Evolutionary conservation across 768 basidiomycete genomes (phyloP), one percentile per base, ranked within the genome.

Genomic region (Leucosporidium scottii): DNA sequence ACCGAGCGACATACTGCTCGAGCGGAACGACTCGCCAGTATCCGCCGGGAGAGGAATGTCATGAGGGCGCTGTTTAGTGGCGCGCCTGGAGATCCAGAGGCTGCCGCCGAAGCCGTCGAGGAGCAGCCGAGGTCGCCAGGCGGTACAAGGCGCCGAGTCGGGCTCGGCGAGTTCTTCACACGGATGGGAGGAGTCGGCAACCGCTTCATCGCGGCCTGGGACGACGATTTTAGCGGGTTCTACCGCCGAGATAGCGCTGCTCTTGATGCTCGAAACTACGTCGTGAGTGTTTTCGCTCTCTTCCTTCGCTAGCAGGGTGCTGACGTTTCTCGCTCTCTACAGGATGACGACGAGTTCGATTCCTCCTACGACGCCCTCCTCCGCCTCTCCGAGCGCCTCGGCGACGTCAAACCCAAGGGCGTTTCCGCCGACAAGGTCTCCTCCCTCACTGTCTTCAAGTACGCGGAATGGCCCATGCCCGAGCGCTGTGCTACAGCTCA

Each of bases 281-380:
- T 72, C 28, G 70, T 71, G 23, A 25, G 70, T 56, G 1, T 30
- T 44, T 34, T 4, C n/a, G n/a, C 15, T 7, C 9, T 21, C 36
- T 18, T 20, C 4, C 31, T 21, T 28, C 9, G 4, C n/a, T 57
- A 44, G 25, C 4, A 2, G 1, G 3, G 44, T 18, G 5, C 7
- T 10, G 39, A 28, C 1, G 13, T 47, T n/a, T 4, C 0, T 4
- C 30, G 1, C 10, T 54, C 15, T 10, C 30, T 5, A 18, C 59
- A 73, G 74, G 69, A 73, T 61, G 72, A 74, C 50, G 69, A 71
- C 47, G 67, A 71, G 36, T 71, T 73, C 39, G 74, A 74, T 59
- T 39, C 56, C 1, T 65, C 65, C 6, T 74, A 73, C 64, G 74
- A 74, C 61, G 68, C 64, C 0, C 72, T 74, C 23, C 21, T 73